Evolutionary conservation across 1,284 basidiomycete species (phyloP).

Genomic region (Crepidotus sp.): DNA sequence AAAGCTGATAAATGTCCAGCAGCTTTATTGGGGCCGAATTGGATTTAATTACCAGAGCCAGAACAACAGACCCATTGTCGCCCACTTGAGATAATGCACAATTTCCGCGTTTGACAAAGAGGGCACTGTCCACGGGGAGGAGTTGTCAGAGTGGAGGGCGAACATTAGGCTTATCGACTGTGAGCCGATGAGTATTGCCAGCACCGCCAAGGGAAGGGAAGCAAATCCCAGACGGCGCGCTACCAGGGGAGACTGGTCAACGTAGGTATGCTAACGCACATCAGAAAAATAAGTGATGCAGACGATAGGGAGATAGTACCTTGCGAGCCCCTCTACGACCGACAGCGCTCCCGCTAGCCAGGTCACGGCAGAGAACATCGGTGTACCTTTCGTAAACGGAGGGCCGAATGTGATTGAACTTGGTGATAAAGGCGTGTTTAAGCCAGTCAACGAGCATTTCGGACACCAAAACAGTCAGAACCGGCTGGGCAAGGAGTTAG

Average conservation of each 20-base stretch:
- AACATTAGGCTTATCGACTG: conserved; percentile 71
- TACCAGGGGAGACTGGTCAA: conserved; percentile 93
- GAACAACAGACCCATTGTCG: conserved; percentile 55
- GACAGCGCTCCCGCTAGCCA: conserved; percentile 73
- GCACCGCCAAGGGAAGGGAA: conserved; percentile 83
- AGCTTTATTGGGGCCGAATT: not conserved
- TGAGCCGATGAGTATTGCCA: conserved; percentile 81
- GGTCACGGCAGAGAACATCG: conserved; percentile 92
- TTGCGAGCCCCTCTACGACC: conserved; percentile 62
- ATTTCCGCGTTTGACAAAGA: conserved; percentile 40
- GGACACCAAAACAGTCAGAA: conserved; percentile 82
- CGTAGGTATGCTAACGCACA: conserved; percentile 64
- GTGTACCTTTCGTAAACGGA: conserved; percentile 94
- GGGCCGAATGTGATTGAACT: conserved; percentile 93
- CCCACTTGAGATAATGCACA: conserved; percentile 53
- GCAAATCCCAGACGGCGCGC: conserved; percentile 92
- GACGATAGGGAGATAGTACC: conserved; percentile 29
- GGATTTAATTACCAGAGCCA: conserved; percentile 69
- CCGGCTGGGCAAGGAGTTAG: conserved; percentile 50
- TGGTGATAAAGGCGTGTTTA: conserved; percentile 99
- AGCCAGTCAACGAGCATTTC: conserved; percentile 98
- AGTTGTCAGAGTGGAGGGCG: conserved; percentile 35
- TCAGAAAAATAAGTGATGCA: conserved; percentile 10
- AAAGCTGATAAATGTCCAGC: conserved; percentile 37
- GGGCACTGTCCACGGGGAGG: conserved; percentile 36